Base-by-base conservation (phyloP, 2,329 filamentous ascomycete genomes). In the Pseudogymnoascus sp. region DNA sequence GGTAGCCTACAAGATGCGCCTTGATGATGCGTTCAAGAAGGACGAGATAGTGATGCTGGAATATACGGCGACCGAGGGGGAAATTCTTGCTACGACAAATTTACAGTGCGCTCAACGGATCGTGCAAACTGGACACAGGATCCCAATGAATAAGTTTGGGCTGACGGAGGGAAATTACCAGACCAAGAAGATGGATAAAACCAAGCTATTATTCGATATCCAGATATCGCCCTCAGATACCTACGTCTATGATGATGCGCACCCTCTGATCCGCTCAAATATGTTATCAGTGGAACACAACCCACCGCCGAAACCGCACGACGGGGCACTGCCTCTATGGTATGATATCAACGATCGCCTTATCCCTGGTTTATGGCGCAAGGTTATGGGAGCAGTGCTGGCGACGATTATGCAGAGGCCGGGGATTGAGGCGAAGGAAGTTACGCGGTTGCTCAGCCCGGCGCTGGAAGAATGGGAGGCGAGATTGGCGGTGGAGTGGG, bases 111-210 rank as follows among this genome's bases (percentile, higher is more conserved):
- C 79, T 57, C 80, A 82, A 3, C 77, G 80, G 38, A 74, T 90
- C 39, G 74, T 69, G 13, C 68, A 88, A 5, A 72, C 77, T 3
- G 75, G 81, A 0, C 68, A 77, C 1, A 75, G 85, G 38, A 78
- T 87, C 4, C 82, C 82, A 1, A 67, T 79, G 57, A 82, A 88
- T 28, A 83, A 84, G 1, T 85, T 88, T 68, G 88, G 88, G 1
- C 87, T 90, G 67, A 80, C 82, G 59, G 85, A 85, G 6, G 82
- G 82, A 13, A 83, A 87, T 64, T 91, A 91, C 71, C 83, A 88
- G 67, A 86, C 84, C 19, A 79, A 86, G 60, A 82, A 82, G 61
- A 84, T 86, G 63, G 81, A 87, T 34, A 85, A 86, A 65, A 77
- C 77, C 33, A 82, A 83, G 65, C 79, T 89, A 57, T 80, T 82